Evolutionary conservation across 441 rosid genomes (phyloP), one percentile per base, ranked within the genome.

Genomic region (Oxalis stricta): DNA sequence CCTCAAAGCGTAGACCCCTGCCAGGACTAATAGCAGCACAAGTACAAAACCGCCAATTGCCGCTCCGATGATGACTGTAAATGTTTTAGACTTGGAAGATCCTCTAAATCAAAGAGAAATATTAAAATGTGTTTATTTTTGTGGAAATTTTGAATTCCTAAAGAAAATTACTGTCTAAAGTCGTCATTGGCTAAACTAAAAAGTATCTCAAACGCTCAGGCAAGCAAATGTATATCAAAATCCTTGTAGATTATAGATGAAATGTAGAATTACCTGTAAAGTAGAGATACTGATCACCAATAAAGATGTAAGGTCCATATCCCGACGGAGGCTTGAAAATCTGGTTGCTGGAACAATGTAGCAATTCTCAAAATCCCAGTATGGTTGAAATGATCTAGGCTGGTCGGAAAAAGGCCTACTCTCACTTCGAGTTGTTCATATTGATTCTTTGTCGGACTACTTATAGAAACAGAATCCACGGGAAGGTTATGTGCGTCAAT

Each of bases 361-460:
- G n/a, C 99, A 14, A 91, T 61, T 57, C 71, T 68, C 48, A 70
- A 86, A 47, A 91, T 48, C 55, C 68, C 86, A 11, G 68, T 49
- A 53, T 94, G 59, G 43, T 76, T 81, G 44, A 91, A 83, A 55
- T 60, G 63, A 33, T 67, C 63, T 3, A 74, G 88, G 2, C 5
- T 23, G 13, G 86, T 34, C 12, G 99, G 95, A 61, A 91, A 91
- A 38, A 91, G 78, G 3, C 73, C 75, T 41, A 83, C 59, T 64
- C 83, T 82, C 52, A 91, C 58, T 64, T 91, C 95, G 36, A 91
- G 93, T 64, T 91, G 83, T 68, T 91, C 99, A 34, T 91, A 92
- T 10, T 51, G 65, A 53, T 83, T 86, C 69, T 85, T 85, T 69
- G 73, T 70, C 10, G 94, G 93, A 52, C 77, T 76, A 70, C 77